Evolutionary conservation across 768 basidiomycete genomes (phyloP).

Genomic region (Leucocoprinus leucothites): DNA sequence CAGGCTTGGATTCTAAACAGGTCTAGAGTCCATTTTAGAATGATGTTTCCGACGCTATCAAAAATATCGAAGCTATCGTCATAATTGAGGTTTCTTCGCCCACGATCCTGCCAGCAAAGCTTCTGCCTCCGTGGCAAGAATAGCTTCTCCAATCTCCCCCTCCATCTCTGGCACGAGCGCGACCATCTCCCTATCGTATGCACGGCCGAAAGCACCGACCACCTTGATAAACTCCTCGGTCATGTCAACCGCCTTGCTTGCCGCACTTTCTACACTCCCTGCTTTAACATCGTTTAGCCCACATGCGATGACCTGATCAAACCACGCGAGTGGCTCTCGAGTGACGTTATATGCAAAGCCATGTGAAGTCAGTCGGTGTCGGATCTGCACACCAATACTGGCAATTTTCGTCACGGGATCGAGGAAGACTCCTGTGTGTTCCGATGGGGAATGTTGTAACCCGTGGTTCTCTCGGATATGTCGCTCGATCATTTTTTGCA

Average conservation of each 20-base stretch:
- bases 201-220: slow-evolving; percentile 41
- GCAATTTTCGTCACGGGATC: slow-evolving; percentile 80
- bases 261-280: slow-evolving; percentile 55
- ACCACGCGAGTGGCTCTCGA: slow-evolving; percentile 78
- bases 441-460: slow-evolving; percentile 56
- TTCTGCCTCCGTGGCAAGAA: slow-evolving; percentile 44
- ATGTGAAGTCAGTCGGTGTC: slow-evolving; percentile 91
- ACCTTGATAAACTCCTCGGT: slow-evolving; percentile 51
- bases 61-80: background rate
- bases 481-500: slow-evolving; percentile 68
- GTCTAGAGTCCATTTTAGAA: background rate
- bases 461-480: slow-evolving; percentile 62
- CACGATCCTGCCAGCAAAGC: slow-evolving; percentile 41
- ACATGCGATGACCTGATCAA: slow-evolving; percentile 85
- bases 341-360: slow-evolving; percentile 95
- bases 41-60: no score
- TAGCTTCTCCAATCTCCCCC: slow-evolving; percentile 46
- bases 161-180: slow-evolving; percentile 38
- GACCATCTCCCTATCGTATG: slow-evolving; percentile 47
- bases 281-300: slow-evolving; percentile 83
- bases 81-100: slow-evolving; percentile 24
- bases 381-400: slow-evolving; percentile 95
- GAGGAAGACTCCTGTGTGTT: slow-evolving; percentile 90
- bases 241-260: slow-evolving; percentile 36
- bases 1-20: no score